Evolutionary conservation across 495 filamentous ascomycete genomes (phyloP).

Genomic region (Annulohypoxylon stygium): DNA sequence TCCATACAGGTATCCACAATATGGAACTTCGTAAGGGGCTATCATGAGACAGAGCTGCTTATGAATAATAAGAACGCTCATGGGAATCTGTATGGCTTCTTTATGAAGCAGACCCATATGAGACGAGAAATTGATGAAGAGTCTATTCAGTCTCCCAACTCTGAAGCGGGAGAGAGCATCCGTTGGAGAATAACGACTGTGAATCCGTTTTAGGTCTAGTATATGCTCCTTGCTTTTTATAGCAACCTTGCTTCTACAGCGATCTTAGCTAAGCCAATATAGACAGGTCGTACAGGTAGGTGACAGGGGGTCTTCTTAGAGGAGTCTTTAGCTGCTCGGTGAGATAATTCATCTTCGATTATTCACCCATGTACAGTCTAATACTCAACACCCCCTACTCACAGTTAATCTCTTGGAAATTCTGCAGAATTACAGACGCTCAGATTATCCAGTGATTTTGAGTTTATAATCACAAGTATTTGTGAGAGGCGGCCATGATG

Average conservation of each 20-base stretch:
- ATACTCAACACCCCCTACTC: not conserved
- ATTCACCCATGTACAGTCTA: not conserved
- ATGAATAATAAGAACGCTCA: no score
- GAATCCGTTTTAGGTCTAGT: conserved; percentile 4
- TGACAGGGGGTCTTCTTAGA: not conserved
- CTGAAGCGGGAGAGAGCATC: not conserved
- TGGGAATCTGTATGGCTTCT: no score
- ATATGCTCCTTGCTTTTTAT: not conserved
- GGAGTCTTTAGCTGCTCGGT: not conserved
- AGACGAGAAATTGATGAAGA: no score
- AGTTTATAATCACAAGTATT: not conserved
- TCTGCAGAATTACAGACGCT: not conserved
- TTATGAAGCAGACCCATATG: no score
- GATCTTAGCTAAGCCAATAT: not conserved
- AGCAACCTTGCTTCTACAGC: not conserved
- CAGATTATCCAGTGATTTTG: not conserved
- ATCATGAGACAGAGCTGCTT: no score
- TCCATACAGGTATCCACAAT: no score
- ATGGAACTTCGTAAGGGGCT: no score
- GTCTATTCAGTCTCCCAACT: no score
- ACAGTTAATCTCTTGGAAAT: not conserved
- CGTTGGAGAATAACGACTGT: not conserved
- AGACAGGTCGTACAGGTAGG: not conserved
- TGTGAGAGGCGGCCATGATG: not conserved
- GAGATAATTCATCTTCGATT: not conserved